These are phyloP conservation scores for Aspergillus udagawae DNA, from an alignment of 2,329 filamentous ascomycete genomes.

Conservation along the genomic window DNA sequence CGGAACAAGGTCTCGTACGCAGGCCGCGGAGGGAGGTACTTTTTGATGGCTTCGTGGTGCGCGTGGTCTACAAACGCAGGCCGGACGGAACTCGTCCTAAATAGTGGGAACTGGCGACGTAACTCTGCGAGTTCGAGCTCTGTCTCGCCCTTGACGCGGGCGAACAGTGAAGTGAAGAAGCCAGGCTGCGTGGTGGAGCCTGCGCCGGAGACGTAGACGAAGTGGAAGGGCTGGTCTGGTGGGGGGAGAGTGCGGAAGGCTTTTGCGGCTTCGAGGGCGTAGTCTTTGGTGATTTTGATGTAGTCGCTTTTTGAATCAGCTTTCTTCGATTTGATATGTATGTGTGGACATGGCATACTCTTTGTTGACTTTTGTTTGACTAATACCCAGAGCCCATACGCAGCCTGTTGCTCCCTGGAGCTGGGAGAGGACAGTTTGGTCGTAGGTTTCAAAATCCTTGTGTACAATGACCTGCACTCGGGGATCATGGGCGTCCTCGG, in stretches of 20 bases:
- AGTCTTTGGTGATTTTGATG: conserved; percentile 63
- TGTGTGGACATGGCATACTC: conserved; percentile 40
- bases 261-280: conserved; percentile 58
- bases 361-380: conserved; percentile 54
- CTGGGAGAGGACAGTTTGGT: conserved; percentile 51
- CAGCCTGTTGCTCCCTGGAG: conserved; percentile 63
- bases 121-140: conserved; percentile 58
- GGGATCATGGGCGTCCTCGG: conserved; percentile 39
- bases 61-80: conserved; percentile 57
- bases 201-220: conserved; percentile 64
- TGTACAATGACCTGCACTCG: conserved; percentile 64
- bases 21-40: conserved; percentile 17
- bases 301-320: conserved; percentile 51
- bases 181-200: conserved; percentile 43
- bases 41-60: conserved; percentile 35
- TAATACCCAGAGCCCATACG: conserved; percentile 70
- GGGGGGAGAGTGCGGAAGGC: conserved; percentile 52
- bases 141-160: conserved; percentile 62
- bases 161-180: conserved; percentile 55
- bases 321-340: neutral
- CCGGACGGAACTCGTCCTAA: conserved; percentile 55
- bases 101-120: conserved; percentile 33
- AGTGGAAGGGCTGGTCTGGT: conserved; percentile 53
- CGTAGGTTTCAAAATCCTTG: conserved; percentile 60
- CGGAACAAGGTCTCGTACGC: neutral